Percentiles rank a stretch among this genome's conserved stretches.
phyloP scores from a whole-genome alignment of 768 basidiomycete genomes.

The Leccinum subgranulosum region DNA sequence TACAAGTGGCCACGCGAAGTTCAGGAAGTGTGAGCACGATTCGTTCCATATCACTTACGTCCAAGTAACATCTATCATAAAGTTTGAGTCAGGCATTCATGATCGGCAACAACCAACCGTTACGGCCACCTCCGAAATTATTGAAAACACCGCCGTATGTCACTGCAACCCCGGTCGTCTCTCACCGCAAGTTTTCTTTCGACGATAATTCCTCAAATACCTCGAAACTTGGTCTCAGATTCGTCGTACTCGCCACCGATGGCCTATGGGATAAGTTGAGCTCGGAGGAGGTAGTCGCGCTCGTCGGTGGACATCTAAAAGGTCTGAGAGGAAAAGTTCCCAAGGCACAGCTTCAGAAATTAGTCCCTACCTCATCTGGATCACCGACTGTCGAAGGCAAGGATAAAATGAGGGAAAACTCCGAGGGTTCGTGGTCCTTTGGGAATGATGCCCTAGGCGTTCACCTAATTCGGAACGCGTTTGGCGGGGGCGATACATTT shows the following conservation, averaged over 20 bases:
- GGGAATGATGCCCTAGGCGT: constrained; percentile 74
- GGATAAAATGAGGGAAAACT: constrained; percentile 35
- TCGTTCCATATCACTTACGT: background rate
- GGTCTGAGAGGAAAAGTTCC: constrained; percentile 65
- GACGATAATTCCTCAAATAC: constrained; percentile 25
- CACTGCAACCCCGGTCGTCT: constrained; percentile 77
- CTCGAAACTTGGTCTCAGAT: constrained; percentile 43
- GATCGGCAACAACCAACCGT: constrained; percentile 53
- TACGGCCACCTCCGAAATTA: constrained; percentile 56
- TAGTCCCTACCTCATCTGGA: constrained; percentile 56
- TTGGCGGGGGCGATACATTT: constrained; percentile 73
- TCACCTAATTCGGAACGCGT: constrained; percentile 88
- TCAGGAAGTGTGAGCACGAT: constrained; percentile 59
- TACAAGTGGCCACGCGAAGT: constrained; percentile 83
- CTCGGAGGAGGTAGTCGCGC: constrained; percentile 83
- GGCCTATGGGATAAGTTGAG: constrained; percentile 72
- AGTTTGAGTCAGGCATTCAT: constrained; percentile 67
- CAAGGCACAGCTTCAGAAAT: constrained; percentile 51
- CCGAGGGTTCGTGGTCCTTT: constrained; percentile 68
- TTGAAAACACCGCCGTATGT: constrained; percentile 94
- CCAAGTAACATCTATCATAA: constrained; percentile 1
- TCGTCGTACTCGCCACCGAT: constrained; percentile 89
- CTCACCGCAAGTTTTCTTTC: constrained; percentile 67
- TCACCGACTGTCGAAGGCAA: constrained; percentile 62
- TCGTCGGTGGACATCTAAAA: constrained; percentile 78